Percentiles rank a stretch among this genome's conserved stretches.
Conservation (phyloP, 2,329 filamentous ascomycete species). For the Arthroderma sp. region DNA sequence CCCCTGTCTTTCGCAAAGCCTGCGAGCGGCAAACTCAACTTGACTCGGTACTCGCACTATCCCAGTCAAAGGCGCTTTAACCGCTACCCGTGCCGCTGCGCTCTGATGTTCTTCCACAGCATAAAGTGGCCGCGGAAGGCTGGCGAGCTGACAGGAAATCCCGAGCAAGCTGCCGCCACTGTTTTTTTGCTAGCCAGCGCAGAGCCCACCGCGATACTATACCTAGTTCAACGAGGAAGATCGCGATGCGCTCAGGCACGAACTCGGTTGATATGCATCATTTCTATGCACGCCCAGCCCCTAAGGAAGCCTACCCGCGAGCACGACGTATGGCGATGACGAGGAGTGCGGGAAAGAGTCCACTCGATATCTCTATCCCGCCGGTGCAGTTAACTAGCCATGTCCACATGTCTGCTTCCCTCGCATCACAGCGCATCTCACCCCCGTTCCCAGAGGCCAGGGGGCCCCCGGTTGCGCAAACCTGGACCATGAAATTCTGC, state of each 20-base stretch:
- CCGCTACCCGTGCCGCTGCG: background rate
- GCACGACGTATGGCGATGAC: background rate
- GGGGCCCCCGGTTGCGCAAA: background rate
- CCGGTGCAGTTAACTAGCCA: background rate
- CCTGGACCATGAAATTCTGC: background rate
- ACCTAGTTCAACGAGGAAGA: background rate
- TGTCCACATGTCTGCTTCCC: background rate
- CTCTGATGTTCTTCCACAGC: background rate
- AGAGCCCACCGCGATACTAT: background rate
- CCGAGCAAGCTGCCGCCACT: background rate
- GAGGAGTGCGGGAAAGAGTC: background rate
- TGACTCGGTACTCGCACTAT: background rate
- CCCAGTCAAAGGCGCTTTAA: background rate
- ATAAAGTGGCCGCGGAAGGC: background rate
- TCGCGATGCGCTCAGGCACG: slow-evolving; percentile 2
- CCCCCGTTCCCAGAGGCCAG: background rate
- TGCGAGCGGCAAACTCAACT: background rate
- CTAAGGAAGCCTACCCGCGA: background rate
- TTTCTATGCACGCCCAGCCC: slow-evolving; percentile 3
- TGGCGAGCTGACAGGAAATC: background rate
- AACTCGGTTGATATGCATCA: slow-evolving; percentile 1
- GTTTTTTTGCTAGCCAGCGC: background rate
- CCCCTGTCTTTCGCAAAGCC: background rate
- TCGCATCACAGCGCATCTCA: background rate
- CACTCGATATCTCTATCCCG: background rate